Evolutionary conservation across 2,329 filamentous ascomycete species (phyloP), one percentile per base, ranked within the genome.

Genomic region (Claviceps cyperi): DNA sequence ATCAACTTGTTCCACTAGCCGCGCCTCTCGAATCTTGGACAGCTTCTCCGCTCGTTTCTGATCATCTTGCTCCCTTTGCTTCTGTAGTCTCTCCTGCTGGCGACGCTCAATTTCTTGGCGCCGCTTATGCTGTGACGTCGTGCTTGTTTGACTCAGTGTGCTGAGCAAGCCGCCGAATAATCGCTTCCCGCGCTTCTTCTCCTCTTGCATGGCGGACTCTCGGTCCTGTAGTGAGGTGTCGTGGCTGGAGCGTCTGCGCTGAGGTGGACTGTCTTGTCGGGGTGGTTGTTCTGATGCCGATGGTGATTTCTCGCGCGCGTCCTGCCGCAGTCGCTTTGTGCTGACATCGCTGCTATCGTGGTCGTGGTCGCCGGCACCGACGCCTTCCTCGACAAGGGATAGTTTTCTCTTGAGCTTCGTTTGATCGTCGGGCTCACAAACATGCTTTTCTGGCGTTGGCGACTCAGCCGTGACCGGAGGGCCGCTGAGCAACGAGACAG

Each of bases 91-190:
- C 61, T 84, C 84, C 61, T 85, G 80, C 66, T 90, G 87, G 57
- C 83, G 82, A 66, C 80, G 83, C 69, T 92, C 89, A 64, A 91
- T 89, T 64, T 91, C 89, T 54, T 77, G 77, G 51, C 86, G 81
- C 58, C 79, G 81, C 66, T 77, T 83, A 67, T 84, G 80, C 71
- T 73, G 78, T 56, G 69, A 74, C 69, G 62, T 73, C 57, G 72
- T 77, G 61, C 75, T 76, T 59, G 77, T 82, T 67, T 91, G 85
- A 65, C 83, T 88, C 53, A 94, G 74, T 38, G 84, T 87, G 63
- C 76, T 86, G 52, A 92, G 71, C 51, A 94, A 69, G 37, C 83
- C 86, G 53, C 91, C 90, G 62, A 96, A 96, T 53, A 97, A 73
- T 49, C 91, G 78, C 65, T 86, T 84, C 21, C 86, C 86, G 38